Base-by-base conservation (phyloP, 352 stramenopile genomes). In the Pythium graminicola region DNA sequence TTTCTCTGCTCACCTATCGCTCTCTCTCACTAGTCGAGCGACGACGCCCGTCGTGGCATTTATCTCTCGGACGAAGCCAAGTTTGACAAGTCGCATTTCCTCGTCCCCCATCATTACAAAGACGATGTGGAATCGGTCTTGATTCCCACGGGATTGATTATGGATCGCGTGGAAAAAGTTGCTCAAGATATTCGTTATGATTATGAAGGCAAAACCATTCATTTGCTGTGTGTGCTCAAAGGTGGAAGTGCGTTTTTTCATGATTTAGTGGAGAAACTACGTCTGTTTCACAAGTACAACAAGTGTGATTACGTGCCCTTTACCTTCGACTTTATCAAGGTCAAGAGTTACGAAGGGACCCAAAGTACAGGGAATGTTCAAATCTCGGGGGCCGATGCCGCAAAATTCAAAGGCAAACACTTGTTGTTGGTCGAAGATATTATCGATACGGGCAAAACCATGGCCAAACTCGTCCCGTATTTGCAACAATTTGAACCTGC, bases 341-440 rank as follows among this genome's bases (percentile, higher is more conserved):
- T 97, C 48, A 97, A 96, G 69, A 97, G 86, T 47, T 99, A 99
- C 70, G 87, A 90, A 29, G 95, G 94, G 39, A 90, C 80, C 13
- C 65, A 90, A 50, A 95, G 83, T 40, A 96, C 84, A 22, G 93
- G 93, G 56, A 90, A 95, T 47, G 85, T 98, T 20, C 72, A 97
- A 60, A 91, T 98, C 51, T 89, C 76, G 8, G 86, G 85, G 20
- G 81, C 78, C 6, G 86, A 96, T 56, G 60, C 86, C 42, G 38
- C 80, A 44, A 90, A 95, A 53, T 89, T 96, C 60, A 79, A 85
- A 57, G 86, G 75, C 43, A 93, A 91, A 60, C 70, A 98, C 61
- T 72, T 99, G 44, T 67, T 99, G 36, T 67, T 99, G 7, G 86
- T 98, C 6, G 96, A 99, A 69, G 96, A 99, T 70, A 98, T 99